These are phyloP conservation scores for Colletotrichum viniferum DNA, from an alignment of 2,329 filamentous ascomycete genomes.

Conservation along the genomic window DNA sequence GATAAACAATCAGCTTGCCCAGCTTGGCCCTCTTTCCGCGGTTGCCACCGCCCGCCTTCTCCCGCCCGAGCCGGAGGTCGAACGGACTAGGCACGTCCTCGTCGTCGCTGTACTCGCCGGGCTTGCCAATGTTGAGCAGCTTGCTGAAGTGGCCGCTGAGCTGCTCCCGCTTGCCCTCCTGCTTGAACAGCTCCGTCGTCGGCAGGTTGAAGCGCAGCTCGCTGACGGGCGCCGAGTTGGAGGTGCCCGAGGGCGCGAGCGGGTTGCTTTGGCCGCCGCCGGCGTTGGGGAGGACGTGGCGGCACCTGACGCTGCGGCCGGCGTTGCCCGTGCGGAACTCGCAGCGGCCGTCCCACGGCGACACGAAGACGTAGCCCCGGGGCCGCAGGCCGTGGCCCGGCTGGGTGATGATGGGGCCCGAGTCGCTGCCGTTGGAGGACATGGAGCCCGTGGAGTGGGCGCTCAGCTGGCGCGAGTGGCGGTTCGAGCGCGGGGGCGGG, in stretches of 20 bases:
- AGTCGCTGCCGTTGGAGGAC: constrained; percentile 24
- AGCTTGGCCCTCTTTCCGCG: constrained; percentile 88
- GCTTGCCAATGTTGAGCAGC: constrained; percentile 34
- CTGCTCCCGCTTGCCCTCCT: constrained; percentile 33
- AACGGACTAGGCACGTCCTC: constrained; percentile 50
- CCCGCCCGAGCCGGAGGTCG: constrained; percentile 78
- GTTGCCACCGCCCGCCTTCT: constrained; percentile 85
- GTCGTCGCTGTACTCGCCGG: constrained; percentile 36
- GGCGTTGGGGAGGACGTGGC: constrained; percentile 65
- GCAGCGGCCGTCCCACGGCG: constrained; percentile 87
- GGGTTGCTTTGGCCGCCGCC: constrained; percentile 25
- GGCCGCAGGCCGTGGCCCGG: constrained; percentile 55
- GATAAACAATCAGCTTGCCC: constrained; percentile 88
- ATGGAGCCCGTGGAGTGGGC: constrained; percentile 12
- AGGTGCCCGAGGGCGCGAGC: constrained; percentile 30
- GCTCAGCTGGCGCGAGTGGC: constrained; percentile 18
- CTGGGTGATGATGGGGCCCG: constrained; percentile 39
- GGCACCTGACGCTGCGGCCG: constrained; percentile 76
- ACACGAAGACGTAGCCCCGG: constrained; percentile 77
- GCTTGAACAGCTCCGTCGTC: constrained; percentile 52
- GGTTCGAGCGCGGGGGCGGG: neutral
- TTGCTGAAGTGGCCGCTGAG: constrained; percentile 48
- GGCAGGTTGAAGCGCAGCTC: constrained; percentile 92
- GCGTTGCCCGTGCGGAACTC: constrained; percentile 81
- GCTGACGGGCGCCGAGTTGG: constrained; percentile 60